Evolutionary conservation across 2,329 filamentous ascomycete species (phyloP).

Genomic region (Aspergillus nomiae): DNA sequence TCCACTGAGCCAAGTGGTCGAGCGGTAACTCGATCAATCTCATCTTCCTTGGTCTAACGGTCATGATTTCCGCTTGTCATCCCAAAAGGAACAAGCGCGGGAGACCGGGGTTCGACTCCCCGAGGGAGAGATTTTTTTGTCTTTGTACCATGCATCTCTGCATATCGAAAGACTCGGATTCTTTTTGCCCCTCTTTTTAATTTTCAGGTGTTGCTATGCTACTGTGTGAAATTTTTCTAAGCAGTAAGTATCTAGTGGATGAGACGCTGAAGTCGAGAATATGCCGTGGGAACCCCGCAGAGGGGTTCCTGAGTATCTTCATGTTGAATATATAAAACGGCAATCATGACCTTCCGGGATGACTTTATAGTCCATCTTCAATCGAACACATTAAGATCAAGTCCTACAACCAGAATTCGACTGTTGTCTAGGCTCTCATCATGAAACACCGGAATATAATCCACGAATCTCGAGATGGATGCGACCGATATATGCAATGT

Average conservation of each 20-base stretch:
- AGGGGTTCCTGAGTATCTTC: too few species aligned
- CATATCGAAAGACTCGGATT: neutral
- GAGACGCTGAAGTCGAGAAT: too few species aligned
- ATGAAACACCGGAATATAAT: neutral
- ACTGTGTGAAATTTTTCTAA: too few species aligned
- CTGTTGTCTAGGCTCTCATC: too few species aligned
- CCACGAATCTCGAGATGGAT: neutral
- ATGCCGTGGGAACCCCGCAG: too few species aligned
- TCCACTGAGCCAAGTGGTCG: neutral
- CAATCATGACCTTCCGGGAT: too few species aligned
- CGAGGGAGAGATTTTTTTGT: constrained; percentile 11
- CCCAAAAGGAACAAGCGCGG: constrained; percentile 11
- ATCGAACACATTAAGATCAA: neutral
- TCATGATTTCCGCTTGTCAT: constrained; percentile 27
- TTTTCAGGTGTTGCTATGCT: too few species aligned
- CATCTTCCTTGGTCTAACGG: constrained; percentile 21
- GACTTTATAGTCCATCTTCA: neutral
- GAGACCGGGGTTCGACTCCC: constrained; percentile 17
- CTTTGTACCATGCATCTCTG: neutral
- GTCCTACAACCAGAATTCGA: too few species aligned
- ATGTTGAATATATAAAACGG: too few species aligned
- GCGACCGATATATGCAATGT: neutral
- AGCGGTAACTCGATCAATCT: neutral
- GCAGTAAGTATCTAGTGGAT: too few species aligned
- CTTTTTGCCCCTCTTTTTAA: neutral